These are phyloP conservation scores for Aspergillus felis DNA, from an alignment of 2,329 filamentous ascomycete genomes.

Conservation along the genomic window DNA sequence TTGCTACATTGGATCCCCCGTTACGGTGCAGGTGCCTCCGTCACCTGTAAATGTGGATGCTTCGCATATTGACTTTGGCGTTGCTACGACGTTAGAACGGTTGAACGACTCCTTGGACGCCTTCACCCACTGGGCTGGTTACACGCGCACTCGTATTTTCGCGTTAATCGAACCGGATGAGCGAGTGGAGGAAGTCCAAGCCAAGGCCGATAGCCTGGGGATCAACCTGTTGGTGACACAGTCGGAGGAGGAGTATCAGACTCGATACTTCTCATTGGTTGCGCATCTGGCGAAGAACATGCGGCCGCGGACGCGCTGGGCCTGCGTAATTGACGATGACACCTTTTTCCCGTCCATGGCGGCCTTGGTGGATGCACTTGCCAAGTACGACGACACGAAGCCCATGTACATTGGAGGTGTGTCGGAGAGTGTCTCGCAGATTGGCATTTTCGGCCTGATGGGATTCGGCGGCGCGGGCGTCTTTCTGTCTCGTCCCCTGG, in stretches of 20 bases:
- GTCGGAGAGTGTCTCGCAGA: conserved; percentile 53
- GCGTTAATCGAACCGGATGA: conserved; percentile 47
- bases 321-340: conserved; percentile 59
- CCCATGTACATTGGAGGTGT: conserved; percentile 55
- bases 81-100: conserved; percentile 52
- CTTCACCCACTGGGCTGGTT: conserved; percentile 55
- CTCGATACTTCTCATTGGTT: conserved; percentile 57
- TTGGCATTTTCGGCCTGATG: conserved; percentile 54
- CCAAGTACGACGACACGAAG: conserved; percentile 46
- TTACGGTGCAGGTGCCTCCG: conserved; percentile 47
- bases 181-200: conserved; percentile 24
- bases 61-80: conserved; percentile 54
- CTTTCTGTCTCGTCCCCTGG: conserved; percentile 54
- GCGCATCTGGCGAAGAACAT: conserved; percentile 46
- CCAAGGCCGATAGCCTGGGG: conserved; percentile 33
- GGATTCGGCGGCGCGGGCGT: conserved; percentile 60
- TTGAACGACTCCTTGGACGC: conserved; percentile 49
- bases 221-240: conserved; percentile 42
- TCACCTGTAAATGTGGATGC: conserved; percentile 44
- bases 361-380: conserved; percentile 47
- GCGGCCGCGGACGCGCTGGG: conserved; percentile 50
- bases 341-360: conserved; percentile 59
- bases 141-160: conserved; percentile 50
- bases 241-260: conserved; percentile 35
- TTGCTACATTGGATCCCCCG: conserved; percentile 42